Evolutionary conservation across 2,329 filamentous ascomycete genomes (phyloP), one percentile per base, ranked within the genome.

Genomic region (Dichotomopilus funicola): DNA sequence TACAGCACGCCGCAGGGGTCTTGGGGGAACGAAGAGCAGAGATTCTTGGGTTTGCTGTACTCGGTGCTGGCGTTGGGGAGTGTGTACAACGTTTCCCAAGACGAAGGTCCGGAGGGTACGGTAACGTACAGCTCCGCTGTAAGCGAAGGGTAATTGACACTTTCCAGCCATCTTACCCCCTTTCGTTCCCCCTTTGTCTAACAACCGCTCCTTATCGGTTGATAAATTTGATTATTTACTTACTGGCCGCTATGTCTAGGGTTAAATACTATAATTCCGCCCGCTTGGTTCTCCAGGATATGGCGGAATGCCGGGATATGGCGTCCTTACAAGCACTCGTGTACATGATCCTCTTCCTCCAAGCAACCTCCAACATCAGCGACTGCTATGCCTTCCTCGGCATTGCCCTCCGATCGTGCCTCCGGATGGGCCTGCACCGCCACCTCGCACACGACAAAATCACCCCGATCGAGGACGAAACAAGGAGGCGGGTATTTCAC

Each of bases 371-470:
- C 8, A 89, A 89, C 66, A 73, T 92, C 35, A 88, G 85, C 66
- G 87, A 84, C 8, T 92, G 88, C 67, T 92, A 92, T 69, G 83
- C 87, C 0, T 91, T 89, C 63, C 79, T 92, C 48, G 88, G 88
- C 6, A 87, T 92, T 63, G 88, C 87, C 2, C 74, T 91, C 49
- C 81, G 88, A 50, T 86, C 87, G 6, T 83, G 87, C n/a, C 71
- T 92, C 37, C 82, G 88, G 34, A 85, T 92, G 72, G 89, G 89
- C 6, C 74, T 92, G 33, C 89, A 94, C 68, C 85, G 89, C 51
- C 82, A 87, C 57, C 72, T 92, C 5, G 75, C 83, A 10, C 82
- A 86, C 48, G 78, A 81, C 54, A 78, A 78, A 54, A 78, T 87
- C 53, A 78, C 80, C 49, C 76, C 81, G 2, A 79, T 88, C 54